Percentiles rank a stretch among this genome's conserved stretches.
These are phyloP conservation scores for Epithele typhae DNA, from an alignment of 768 basidiomycete genomes.

Conservation along the genomic window DNA sequence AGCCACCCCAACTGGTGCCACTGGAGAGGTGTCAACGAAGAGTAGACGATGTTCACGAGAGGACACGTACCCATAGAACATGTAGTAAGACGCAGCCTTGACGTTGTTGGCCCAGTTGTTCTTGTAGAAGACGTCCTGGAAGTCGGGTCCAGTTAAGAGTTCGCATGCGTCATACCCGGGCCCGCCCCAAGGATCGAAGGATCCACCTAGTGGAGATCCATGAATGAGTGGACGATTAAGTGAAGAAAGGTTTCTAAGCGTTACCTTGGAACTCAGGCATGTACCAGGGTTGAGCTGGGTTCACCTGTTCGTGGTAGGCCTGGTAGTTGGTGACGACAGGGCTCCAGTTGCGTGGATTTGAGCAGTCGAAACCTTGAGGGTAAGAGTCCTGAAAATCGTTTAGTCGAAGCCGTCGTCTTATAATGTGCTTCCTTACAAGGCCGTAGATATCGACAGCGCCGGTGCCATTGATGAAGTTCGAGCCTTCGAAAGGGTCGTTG, in stretches of 20 bases:
- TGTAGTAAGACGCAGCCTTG: conserved; percentile 81
- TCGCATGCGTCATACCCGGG: conserved; percentile 68
- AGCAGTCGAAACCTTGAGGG: conserved; percentile 79
- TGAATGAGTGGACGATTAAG: too few relatives aligned
- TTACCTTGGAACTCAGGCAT: conserved; percentile 47
- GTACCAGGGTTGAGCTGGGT: conserved; percentile 59
- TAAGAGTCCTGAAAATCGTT: conserved; percentile 55
- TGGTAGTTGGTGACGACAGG: conserved; percentile 61
- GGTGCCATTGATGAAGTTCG: conserved; percentile 27
- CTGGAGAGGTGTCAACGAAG: conserved; percentile 30
- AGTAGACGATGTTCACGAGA: background rate
- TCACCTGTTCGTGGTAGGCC: conserved; percentile 49
- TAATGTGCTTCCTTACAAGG: conserved; percentile 11
- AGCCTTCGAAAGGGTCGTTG: conserved; percentile 23
- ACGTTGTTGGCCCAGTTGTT: conserved; percentile 78
- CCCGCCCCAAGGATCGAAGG: conserved; percentile 81
- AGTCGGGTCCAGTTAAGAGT: conserved; percentile 64
- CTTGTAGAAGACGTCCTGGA: conserved; percentile 76
- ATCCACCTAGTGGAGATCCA: conserved; percentile 55
- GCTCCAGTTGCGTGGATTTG: conserved; percentile 62
- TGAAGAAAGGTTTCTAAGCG: too few relatives aligned
- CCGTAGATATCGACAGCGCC: conserved; percentile 28
- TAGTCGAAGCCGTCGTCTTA: background rate
- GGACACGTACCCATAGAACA: conserved; percentile 64
- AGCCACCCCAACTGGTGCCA: conserved; percentile 81